Base-by-base conservation (phyloP, 345 rosid genomes). In the Sonneratia caseolaris region DNA sequence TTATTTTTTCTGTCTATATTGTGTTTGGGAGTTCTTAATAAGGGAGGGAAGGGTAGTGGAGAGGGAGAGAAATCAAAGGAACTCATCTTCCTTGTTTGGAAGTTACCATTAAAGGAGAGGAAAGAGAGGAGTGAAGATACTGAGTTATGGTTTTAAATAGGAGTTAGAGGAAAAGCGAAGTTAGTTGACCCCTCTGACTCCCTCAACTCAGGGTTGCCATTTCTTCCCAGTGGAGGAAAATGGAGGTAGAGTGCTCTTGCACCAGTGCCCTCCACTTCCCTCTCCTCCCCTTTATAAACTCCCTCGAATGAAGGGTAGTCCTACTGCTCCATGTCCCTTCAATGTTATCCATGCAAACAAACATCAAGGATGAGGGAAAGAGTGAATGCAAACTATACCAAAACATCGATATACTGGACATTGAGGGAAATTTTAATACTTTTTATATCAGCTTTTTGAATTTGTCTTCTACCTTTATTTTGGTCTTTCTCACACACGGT, bases 351-450 rank as follows among this genome's bases (percentile, higher is more conserved):
- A 5, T 53, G 19, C 22, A 53, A 21, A 21, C 56, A 49, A 49
- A 5, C 24, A 53, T 16, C 59, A 15, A 16, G 57, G 15, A 53
- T 24, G 12, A 57, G 13, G 64, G 32, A 8, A 57, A 57, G 12
- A 47, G 6, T 47, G 51, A 47, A 47, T 8, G 51, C 51, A 47
- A 47, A 8, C 3, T 47, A 12, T 47, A 8, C 14, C 51, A 47
- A 47, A 47, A 47, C 8, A 12, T 47, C 2, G 15, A 47, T 47
- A 47, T 47, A 13, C 13, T 4, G 51, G 13, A 47, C 51, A 7
- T 19, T 24, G 99, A 89, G 79, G 83, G 90, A 66, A 70, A 51
- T 56, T 11, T 19, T 11, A 12, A 27, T 37, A 42, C 45, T 42
- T 14, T 49, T 14, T 49, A 49, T 35, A 32, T 45, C 7, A 19